phyloP scores from a whole-genome alignment of 1,139 yeast species.

The Candida smagusa region DNA sequence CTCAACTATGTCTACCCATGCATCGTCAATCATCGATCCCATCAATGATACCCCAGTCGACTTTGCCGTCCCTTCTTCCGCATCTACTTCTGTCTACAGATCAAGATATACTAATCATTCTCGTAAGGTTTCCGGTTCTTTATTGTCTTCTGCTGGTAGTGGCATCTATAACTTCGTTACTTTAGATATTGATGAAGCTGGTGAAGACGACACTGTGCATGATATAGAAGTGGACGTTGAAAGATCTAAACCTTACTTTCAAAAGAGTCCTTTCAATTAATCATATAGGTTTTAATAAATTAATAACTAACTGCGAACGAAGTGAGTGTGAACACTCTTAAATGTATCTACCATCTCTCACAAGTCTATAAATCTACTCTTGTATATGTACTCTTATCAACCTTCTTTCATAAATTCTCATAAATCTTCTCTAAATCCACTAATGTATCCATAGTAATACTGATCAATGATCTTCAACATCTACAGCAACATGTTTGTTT shows the following conservation, averaged over 20 bases:
- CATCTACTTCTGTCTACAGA: constrained; percentile 3
- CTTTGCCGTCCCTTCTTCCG: constrained; percentile 27
- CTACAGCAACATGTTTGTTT: too few species aligned
- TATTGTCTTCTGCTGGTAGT: constrained; percentile 23
- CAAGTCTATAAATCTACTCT: too few species aligned
- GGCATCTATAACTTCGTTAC: constrained; percentile 21
- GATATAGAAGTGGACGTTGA: constrained; percentile 9
- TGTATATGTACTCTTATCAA: too few species aligned
- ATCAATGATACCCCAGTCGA: constrained; percentile 45
- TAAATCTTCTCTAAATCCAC: too few species aligned
- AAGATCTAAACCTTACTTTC: constrained; percentile 10
- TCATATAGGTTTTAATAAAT: background rate
- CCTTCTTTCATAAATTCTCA: too few species aligned
- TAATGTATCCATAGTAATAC: too few species aligned
- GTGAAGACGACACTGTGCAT: constrained; percentile 20
- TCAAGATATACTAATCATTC: constrained; percentile 14
- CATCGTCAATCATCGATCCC: constrained; percentile 32
- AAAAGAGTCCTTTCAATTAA: constrained; percentile 16
- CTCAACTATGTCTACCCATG: constrained; percentile 17
- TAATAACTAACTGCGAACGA: background rate
- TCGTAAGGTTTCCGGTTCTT: constrained; percentile 20
- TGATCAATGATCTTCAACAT: too few species aligned
- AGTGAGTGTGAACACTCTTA: background rate
- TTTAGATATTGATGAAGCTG: constrained; percentile 27
- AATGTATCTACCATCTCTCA: too few species aligned